Percentiles rank a stretch among this genome's conserved stretches.
Conservation (phyloP, 441 rosid species). For the Pelargonium myrrhifolium region DNA sequence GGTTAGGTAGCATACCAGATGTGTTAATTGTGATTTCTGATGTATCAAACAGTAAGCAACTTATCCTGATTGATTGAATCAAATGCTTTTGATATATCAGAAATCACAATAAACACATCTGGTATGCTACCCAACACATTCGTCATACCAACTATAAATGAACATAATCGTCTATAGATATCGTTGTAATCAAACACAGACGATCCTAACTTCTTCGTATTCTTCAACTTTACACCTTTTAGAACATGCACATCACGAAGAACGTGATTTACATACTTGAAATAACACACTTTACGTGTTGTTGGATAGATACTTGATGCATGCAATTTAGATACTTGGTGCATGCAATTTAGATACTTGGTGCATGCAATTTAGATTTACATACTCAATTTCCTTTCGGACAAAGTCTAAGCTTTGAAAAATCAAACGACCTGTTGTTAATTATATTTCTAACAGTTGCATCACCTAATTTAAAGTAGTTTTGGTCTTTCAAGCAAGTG, state of each 20-base stretch:
- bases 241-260: conserved; percentile 67
- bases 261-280: conserved; percentile 44
- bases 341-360: too few relatives aligned
- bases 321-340: conserved; percentile 49
- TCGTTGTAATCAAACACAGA: conserved; percentile 84
- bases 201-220: conserved; percentile 64
- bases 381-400: conserved; percentile 62
- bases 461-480: conserved; percentile 34
- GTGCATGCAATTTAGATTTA: too few relatives aligned
- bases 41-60: conserved; percentile 55
- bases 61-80: conserved; percentile 74
- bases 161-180: conserved; percentile 58
- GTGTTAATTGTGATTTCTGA: conserved; percentile 65
- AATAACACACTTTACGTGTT: conserved; percentile 17
- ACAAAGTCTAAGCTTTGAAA: conserved; percentile 62
- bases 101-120: conserved; percentile 49
- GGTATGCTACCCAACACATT: conserved; percentile 37
- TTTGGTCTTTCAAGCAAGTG: conserved; percentile 32
- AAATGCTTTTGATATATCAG: conserved; percentile 83
- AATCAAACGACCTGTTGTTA: conserved; percentile 40
- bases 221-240: conserved; percentile 57
- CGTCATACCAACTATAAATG: conserved; percentile 50
- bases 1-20: conserved; percentile 32
- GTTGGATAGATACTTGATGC: conserved; percentile 13
- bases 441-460: conserved; percentile 37